Base-by-base conservation (phyloP, 371 early-diverging fungal genomes). In the Mucor sp. region DNA sequence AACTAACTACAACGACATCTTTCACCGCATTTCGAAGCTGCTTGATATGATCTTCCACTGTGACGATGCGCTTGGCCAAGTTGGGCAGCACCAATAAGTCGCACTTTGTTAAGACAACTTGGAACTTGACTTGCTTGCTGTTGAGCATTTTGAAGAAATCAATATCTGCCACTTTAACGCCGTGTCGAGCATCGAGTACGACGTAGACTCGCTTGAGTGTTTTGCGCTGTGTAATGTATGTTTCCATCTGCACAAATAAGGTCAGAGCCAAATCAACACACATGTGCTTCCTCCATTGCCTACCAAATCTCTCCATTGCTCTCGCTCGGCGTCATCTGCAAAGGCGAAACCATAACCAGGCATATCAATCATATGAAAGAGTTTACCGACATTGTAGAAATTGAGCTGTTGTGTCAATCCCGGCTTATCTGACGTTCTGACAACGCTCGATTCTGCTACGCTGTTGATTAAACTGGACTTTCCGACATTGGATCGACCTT, bases 271-370 rank as follows among this genome's bases (percentile, higher is more conserved):
- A 7, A 47, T 47, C 19, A 6, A 9, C 6, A 44, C 0, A 19
- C 21, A 47, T 19, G 2, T 17, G 21, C n/a, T 6, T 30, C 17
- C 30, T 30, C 17, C 19, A 47, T 25, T 32, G 28, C 60, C 71
- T 85, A 90, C 92, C 87, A 93, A 57, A 19, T 82, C 76, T 64
- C 74, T 73, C 94, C 94, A 94, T 58, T 74, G 62, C 15, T 68
- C 61, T 43, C 82, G 77, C 44, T 82, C 77, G 56, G 85, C 85
- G 21, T 92, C 90, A 60, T 92, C 91, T 8, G 84, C 92, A 77
- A 85, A 91, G 2, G 94, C 94, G 77, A 94, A 94, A 28, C 94
- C 94, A 74, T 93, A 93, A 35, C 94, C 94, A 9, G 94, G 94
- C 94, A 94, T 93, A 74, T 94, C 94, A 8, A 93, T 88, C 69